Conservation (phyloP, 257 asterid genomes). For the Nicotiana sylvestris region DNA sequence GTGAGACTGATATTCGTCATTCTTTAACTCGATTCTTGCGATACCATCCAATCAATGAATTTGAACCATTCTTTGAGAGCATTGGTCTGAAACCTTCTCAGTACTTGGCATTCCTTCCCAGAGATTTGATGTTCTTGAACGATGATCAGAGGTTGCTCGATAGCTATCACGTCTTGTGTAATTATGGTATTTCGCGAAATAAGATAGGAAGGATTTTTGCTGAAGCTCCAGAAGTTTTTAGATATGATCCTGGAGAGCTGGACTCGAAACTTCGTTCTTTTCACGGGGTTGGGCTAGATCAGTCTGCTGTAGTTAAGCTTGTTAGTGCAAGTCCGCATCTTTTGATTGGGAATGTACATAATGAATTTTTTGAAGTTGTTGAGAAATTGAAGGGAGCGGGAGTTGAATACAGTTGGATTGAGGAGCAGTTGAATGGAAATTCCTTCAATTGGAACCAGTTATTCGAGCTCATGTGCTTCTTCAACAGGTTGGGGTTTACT, state of each 20-base stretch:
- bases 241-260: slow-evolving; percentile 39
- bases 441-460: slow-evolving; percentile 46
- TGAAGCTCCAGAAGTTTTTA: slow-evolving; percentile 53
- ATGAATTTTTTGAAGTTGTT: slow-evolving; percentile 35
- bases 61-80: slow-evolving; percentile 86
- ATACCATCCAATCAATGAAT: slow-evolving; percentile 84
- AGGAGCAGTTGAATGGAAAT: slow-evolving; percentile 33
- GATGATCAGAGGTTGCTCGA: slow-evolving; percentile 59
- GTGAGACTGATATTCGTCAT: slow-evolving; percentile 28
- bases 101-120: slow-evolving; percentile 44
- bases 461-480: slow-evolving; percentile 36
- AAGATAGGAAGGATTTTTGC: slow-evolving; percentile 53
- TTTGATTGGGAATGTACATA: slow-evolving; percentile 28
- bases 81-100: slow-evolving; percentile 61
- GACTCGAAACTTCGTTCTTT: slow-evolving; percentile 41
- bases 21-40: slow-evolving; percentile 53
- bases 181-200: slow-evolving; percentile 52
- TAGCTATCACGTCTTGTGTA: slow-evolving; percentile 55
- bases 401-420: slow-evolving; percentile 41
- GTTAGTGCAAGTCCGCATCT: slow-evolving; percentile 52
- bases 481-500: slow-evolving; percentile 37
- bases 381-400: slow-evolving; percentile 36
- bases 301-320: slow-evolving; percentile 44
- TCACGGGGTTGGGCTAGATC: slow-evolving; percentile 43
- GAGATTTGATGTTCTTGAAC: slow-evolving; percentile 52